These are phyloP conservation scores for Actinidia chinensis DNA, from an alignment of 179 eudicot genomes.

Conservation along the genomic window DNA sequence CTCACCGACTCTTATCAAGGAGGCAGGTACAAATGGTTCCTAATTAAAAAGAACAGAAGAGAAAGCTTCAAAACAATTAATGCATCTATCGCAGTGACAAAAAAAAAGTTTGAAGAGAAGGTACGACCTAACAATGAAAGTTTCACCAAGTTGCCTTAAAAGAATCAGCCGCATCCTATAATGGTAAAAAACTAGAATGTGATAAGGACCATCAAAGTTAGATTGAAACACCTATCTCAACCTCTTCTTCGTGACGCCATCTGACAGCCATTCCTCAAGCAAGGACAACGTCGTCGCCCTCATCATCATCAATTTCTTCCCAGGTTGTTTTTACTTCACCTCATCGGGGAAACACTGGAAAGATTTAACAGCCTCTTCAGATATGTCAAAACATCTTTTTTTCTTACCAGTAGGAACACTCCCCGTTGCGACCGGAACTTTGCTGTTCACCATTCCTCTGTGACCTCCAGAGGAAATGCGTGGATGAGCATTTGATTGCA, in stretches of 20 bases:
- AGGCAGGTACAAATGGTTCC: constrained; percentile 22
- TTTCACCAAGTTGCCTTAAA: constrained; percentile 20
- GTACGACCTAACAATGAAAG: constrained; percentile 12
- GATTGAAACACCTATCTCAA: constrained; percentile 30
- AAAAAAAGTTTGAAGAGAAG: neutral
- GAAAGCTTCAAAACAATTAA: constrained; percentile 5
- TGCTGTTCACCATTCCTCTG: constrained; percentile 40
- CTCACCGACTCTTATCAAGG: no score
- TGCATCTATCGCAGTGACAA: constrained; percentile 4
- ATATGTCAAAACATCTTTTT: constrained; percentile 55
- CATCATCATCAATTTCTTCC: constrained; percentile 49
- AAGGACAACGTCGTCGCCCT: no score
- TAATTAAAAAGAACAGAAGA: constrained; percentile 3
- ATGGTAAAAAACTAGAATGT: constrained; percentile 37
- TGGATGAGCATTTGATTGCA: constrained; percentile 42
- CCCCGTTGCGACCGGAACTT: constrained; percentile 22
- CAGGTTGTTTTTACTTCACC: constrained; percentile 49
- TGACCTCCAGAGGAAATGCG: constrained; percentile 31
- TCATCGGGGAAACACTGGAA: constrained; percentile 25
- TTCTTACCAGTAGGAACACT: constrained; percentile 42
- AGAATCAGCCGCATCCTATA: constrained; percentile 29
- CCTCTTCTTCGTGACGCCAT: constrained; percentile 43
- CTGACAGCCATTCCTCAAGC: constrained; percentile 52
- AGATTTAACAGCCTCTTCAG: constrained; percentile 28
- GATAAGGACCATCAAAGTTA: neutral